Evolutionary conservation across 495 filamentous ascomycete species (phyloP).

Genomic region (Hyaloscypha bicolor): DNA sequence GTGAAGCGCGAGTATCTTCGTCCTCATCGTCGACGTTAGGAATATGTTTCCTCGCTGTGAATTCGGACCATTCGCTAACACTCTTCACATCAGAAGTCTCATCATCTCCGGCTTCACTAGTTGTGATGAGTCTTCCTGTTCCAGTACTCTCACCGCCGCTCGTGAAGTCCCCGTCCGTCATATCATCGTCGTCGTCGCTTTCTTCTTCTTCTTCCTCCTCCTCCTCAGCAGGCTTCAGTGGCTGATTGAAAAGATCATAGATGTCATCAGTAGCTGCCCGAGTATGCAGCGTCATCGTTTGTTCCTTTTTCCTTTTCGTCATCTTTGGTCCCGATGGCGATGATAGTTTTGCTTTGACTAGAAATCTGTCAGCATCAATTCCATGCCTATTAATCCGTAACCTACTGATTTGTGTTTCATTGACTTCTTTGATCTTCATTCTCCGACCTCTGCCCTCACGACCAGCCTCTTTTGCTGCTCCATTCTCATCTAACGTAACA

Average conservation of each 20-base stretch:
- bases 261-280: constrained; percentile 96
- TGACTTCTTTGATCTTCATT: constrained; percentile 76
- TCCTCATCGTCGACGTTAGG: constrained; percentile 50
- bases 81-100: constrained; percentile 61
- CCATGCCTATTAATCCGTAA: constrained; percentile 10
- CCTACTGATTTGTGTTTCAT: constrained; percentile 84
- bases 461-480: constrained; percentile 31
- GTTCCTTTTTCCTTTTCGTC: constrained; percentile 72
- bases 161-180: constrained; percentile 73
- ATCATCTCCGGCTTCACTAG: constrained; percentile 49
- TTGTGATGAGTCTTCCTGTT: constrained; percentile 63
- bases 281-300: constrained; percentile 97
- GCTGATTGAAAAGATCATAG: constrained; percentile 94
- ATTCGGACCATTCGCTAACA: constrained; percentile 83
- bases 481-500: constrained; percentile 53
- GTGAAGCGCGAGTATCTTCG: constrained; percentile 38
- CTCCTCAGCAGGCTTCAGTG: constrained; percentile 57
- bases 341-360: constrained; percentile 90
- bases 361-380: constrained; percentile 15
- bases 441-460: constrained; percentile 49
- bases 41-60: constrained; percentile 73
- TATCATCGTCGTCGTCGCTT: constrained; percentile 60
- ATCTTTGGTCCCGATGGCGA: constrained; percentile 81
- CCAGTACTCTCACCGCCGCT: constrained; percentile 82
- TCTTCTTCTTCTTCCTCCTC: constrained; percentile 54